Conservation (phyloP, 2,329 filamentous ascomycete genomes). For the Penicillium thymicola region DNA sequence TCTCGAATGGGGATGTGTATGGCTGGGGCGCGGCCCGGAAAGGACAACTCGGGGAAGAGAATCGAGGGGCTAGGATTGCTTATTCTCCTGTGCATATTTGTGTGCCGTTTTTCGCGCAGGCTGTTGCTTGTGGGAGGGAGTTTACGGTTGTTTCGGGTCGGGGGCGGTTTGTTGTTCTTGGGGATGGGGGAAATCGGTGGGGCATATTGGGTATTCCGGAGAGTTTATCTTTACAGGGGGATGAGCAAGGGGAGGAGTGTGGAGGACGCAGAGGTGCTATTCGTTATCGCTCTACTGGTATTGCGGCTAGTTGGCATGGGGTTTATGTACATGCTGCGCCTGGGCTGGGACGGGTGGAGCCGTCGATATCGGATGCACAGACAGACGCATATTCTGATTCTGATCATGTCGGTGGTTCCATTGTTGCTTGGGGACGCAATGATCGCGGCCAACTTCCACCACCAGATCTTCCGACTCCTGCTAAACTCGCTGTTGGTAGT, state of each 20-base stretch:
- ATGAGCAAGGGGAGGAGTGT: conserved; percentile 16
- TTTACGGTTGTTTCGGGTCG: conserved; percentile 68
- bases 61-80: conserved; percentile 47
- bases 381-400: background rate
- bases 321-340: conserved; percentile 61
- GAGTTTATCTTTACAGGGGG: conserved; percentile 1
- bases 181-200: conserved; percentile 66
- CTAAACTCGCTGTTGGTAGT: conserved; percentile 74
- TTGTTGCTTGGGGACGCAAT: conserved; percentile 76
- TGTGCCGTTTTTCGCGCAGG: conserved; percentile 59
- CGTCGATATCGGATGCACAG: background rate
- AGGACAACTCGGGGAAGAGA: conserved; percentile 69
- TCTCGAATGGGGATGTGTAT: conserved; percentile 72
- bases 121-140: conserved; percentile 76
- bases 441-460: conserved; percentile 81
- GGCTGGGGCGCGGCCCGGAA: conserved; percentile 89
- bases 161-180: conserved; percentile 66
- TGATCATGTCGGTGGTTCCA: conserved; percentile 50
- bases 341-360: background rate
- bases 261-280: conserved; percentile 1
- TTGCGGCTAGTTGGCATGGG: conserved; percentile 78
- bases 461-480: conserved; percentile 55
- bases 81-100: conserved; percentile 61
- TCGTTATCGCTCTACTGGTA: conserved; percentile 63
- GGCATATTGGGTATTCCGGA: conserved; percentile 56